Conservation (phyloP, 106 monocot species). For the Dactylorhiza incarnata region DNA sequence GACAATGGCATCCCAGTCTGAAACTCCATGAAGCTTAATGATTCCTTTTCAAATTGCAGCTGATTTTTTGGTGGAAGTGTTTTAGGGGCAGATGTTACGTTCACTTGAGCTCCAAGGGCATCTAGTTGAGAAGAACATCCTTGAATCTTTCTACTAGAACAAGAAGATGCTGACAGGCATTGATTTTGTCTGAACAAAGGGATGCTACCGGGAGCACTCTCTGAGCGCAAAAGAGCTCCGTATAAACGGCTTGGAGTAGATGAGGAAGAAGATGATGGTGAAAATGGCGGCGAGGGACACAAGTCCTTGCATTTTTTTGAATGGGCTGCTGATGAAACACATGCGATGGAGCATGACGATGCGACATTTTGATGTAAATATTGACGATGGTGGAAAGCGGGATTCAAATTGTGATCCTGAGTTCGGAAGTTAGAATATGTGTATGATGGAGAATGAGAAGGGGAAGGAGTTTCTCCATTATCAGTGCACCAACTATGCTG, state of each 20-base stretch:
- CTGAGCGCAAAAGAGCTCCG: constrained; percentile 29
- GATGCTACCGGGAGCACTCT: constrained; percentile 53
- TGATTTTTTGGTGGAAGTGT: constrained; percentile 20
- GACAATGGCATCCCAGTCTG: constrained; percentile 7
- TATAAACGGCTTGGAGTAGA: constrained; percentile 23
- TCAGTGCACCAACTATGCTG: neutral
- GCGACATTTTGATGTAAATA: constrained; percentile 7
- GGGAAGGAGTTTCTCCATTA: constrained; percentile 10
- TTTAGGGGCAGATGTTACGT: constrained; percentile 17
- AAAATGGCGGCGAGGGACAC: constrained; percentile 20
- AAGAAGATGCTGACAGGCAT: constrained; percentile 22
- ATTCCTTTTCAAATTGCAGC: constrained; percentile 15
- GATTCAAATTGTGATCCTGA: neutral
- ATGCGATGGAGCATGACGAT: constrained; percentile 6
- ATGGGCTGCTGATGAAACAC: neutral
- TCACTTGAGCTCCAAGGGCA: constrained; percentile 17
- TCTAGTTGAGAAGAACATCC: constrained; percentile 9
- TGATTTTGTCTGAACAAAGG: constrained; percentile 4
- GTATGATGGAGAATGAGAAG: constrained; percentile 21
- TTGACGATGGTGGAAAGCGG: neutral
- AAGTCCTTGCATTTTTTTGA: neutral
- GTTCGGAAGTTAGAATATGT: constrained; percentile 15
- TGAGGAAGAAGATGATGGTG: constrained; percentile 34
- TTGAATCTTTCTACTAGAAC: constrained; percentile 15
- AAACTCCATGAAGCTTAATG: neutral